phyloP scores from a whole-genome alignment of 2,329 filamentous ascomycete genomes.

The Aspergillus sp. region DNA sequence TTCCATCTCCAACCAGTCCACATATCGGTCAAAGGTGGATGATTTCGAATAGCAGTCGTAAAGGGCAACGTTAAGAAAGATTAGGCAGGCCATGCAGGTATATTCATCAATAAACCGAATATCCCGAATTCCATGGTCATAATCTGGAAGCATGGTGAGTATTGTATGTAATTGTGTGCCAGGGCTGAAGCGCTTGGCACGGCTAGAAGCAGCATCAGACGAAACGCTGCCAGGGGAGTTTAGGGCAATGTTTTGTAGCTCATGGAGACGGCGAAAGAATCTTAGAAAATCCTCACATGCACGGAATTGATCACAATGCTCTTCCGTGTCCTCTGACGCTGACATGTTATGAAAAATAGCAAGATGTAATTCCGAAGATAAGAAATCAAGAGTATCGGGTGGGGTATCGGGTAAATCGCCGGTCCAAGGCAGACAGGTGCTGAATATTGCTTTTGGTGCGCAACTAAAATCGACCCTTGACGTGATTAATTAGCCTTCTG shows the following conservation, averaged over 20 bases:
- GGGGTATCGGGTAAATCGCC: slow-evolving; percentile 17
- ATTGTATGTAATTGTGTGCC: slow-evolving; percentile 22
- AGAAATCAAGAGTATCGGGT: slow-evolving; percentile 18
- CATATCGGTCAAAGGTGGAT: slow-evolving; percentile 21
- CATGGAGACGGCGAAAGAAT: slow-evolving; percentile 23
- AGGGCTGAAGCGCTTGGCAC: slow-evolving; percentile 14
- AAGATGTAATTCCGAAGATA: slow-evolving; percentile 16
- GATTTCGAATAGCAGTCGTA: slow-evolving; percentile 22
- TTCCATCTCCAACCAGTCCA: slow-evolving; percentile 22
- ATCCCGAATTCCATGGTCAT: slow-evolving; percentile 27
- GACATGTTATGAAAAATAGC: slow-evolving; percentile 8
- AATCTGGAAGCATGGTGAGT: slow-evolving; percentile 24
- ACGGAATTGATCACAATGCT: slow-evolving; percentile 13
- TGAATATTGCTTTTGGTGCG: slow-evolving; percentile 24
- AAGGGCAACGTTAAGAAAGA: slow-evolving; percentile 24
- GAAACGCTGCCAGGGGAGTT: not conserved
- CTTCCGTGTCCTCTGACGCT: slow-evolving; percentile 5
- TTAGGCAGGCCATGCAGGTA: slow-evolving; percentile 25
- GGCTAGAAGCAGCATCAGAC: not conserved
- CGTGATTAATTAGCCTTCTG: not conserved
- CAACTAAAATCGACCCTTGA: slow-evolving; percentile 28
- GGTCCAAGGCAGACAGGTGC: slow-evolving; percentile 25
- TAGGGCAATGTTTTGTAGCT: slow-evolving; percentile 16
- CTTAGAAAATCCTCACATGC: slow-evolving; percentile 27
- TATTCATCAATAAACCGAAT: slow-evolving; percentile 30